Conservation (phyloP, 257 asterid species). For the Scutellaria minor region DNA sequence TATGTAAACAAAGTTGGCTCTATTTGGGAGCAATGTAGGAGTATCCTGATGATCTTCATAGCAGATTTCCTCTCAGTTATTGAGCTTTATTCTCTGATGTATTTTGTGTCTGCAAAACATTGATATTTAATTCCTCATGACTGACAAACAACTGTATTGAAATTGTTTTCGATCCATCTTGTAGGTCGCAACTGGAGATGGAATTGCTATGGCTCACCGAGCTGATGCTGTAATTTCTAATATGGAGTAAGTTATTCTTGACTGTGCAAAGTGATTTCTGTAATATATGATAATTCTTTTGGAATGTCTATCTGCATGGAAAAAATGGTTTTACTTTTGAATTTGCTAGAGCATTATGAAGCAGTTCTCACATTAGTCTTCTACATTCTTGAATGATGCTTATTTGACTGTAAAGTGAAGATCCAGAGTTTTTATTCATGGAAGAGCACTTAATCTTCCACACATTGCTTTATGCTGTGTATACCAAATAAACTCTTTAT, state of each 20-base stretch:
- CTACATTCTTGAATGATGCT: neutral
- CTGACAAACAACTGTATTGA: slow-evolving; percentile 14
- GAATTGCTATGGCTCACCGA: slow-evolving; percentile 98
- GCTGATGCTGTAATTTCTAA: slow-evolving; percentile 96
- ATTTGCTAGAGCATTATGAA: neutral
- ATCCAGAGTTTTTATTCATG: neutral
- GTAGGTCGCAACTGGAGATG: slow-evolving; percentile 99
- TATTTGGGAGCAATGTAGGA: neutral
- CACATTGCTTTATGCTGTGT: neutral
- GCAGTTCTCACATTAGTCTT: neutral
- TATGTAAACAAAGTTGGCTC: neutral
- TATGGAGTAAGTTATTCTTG: slow-evolving; percentile 81
- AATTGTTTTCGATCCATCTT: slow-evolving; percentile 30
- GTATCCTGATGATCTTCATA: neutral
- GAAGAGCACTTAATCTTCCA: neutral
- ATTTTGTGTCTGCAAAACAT: neutral
- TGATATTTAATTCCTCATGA: slow-evolving; percentile 14
- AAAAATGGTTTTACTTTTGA: neutral
- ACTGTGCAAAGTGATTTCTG: slow-evolving; percentile 12
- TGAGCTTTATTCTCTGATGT: slow-evolving; percentile 21
- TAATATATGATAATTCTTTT: neutral
- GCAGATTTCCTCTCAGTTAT: slow-evolving; percentile 10
- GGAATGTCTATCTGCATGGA: neutral
- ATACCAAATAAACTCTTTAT: neutral
- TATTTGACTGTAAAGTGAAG: neutral